Evolutionary conservation across 108 stramenopile species (phyloP), one percentile per base, ranked within the genome.

Genomic region (Schizochytrium sp.): DNA sequence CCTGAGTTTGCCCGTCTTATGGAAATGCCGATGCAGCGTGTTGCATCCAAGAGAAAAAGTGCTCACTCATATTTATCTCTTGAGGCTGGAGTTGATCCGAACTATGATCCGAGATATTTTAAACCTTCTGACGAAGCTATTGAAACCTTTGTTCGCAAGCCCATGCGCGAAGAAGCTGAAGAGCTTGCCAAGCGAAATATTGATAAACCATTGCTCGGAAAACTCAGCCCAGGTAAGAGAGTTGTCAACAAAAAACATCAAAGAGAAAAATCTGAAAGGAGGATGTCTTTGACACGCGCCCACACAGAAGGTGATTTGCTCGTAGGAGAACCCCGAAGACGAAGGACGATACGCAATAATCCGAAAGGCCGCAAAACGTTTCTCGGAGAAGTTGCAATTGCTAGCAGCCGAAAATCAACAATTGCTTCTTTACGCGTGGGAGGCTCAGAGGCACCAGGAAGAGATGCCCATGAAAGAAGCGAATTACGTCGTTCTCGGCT

Each of bases 51-150:
- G 47, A 17, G 76, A 42, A 50, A 17, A n/a, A 53, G 55, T 38
- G 38, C 40, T 47, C 50, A 83, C 2, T 47, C 76, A 55, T 83
- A 83, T 55, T 53, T 83, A 0, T 49, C 76, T 17, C 76, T 83
- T 38, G 76, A 83, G 76, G 55, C 53, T 13, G 76, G 76, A 13
- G 47, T 83, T 10, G 76, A 83, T 28, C 76, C 76, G 45, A n/a
- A 49, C 1, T n/a, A 38, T n/a, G 76, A 83, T 40, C 50, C 76
- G 12, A 46, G 76, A 0, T 83, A 38, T 40, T 83, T 69, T 44
- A 69, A 69, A 15, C 64, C 64, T 7, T 69, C 64, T 7, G 12
- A 69, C 40, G 64, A 69, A 15, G 64, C 64, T 7, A 69, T 69
- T 44, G 64, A 69, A 7, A 38, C 44, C 64, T 69, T 13, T 15